Conservation (phyloP, 106 monocot genomes). For the Dactylorhiza incarnata region DNA sequence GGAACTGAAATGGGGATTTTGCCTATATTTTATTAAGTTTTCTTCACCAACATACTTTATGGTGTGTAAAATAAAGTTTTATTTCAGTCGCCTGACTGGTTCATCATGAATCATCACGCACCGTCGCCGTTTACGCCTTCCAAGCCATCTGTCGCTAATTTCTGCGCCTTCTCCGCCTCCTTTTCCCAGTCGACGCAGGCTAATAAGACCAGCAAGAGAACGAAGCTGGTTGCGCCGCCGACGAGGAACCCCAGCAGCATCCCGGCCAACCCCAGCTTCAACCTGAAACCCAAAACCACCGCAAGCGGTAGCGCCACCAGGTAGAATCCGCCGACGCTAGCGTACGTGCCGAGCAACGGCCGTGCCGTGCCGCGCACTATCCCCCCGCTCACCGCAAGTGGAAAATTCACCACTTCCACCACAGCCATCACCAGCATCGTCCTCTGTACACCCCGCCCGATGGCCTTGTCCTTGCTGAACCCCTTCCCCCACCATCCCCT, state of each 20-base stretch:
- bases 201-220: conserved; percentile 29
- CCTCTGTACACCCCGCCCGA: conserved; percentile 27
- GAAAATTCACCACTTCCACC: conserved; percentile 61
- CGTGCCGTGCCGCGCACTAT: conserved; percentile 44
- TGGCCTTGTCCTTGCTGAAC: conserved; percentile 35
- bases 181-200: conserved; percentile 40
- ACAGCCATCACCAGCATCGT: conserved; percentile 51
- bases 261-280: conserved; percentile 34
- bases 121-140: neutral
- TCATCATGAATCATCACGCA: too few species aligned
- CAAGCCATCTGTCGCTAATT: conserved; percentile 13
- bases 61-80: too few species aligned
- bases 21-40: too few species aligned
- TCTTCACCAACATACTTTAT: too few species aligned
- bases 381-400: conserved; percentile 46
- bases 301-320: conserved; percentile 54
- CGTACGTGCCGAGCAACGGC: conserved; percentile 61
- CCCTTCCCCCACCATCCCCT: conserved; percentile 31
- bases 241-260: conserved; percentile 50
- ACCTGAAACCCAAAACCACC: conserved; percentile 29
- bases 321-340: conserved; percentile 59
- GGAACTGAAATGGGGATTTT: too few species aligned
- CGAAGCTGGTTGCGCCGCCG: conserved; percentile 17
- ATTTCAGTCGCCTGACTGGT: too few species aligned
- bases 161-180: conserved; percentile 42